These are phyloP conservation scores for Trichoderma pleuroti DNA, from an alignment of 2,329 filamentous ascomycete genomes.

Conservation along the genomic window DNA sequence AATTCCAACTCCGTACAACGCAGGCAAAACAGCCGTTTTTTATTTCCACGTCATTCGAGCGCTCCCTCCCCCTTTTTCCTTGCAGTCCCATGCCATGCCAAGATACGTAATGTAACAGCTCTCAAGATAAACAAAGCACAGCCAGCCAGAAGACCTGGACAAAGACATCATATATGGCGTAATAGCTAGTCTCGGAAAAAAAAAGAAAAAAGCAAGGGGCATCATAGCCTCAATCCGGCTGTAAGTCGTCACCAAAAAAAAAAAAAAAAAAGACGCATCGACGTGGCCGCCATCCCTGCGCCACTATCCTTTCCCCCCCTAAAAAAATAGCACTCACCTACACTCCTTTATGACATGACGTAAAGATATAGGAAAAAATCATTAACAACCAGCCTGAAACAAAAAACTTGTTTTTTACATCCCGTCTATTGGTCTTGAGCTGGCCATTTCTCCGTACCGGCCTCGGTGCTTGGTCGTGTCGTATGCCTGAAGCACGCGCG, in stretches of 20 bases:
- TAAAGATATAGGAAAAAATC: slow-evolving; percentile 1
- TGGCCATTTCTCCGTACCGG: slow-evolving; percentile 90
- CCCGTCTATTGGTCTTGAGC: slow-evolving; percentile 34
- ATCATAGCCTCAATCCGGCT: slow-evolving; percentile 10
- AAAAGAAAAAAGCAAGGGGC: neutral
- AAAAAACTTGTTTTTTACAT: slow-evolving; percentile 1
- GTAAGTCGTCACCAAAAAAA: neutral
- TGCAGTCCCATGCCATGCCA: neutral
- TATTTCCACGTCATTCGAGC: neutral
- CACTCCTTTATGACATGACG: slow-evolving; percentile 3
- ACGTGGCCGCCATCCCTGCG: neutral
- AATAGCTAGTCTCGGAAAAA: slow-evolving; percentile 1
- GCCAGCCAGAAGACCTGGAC: neutral
- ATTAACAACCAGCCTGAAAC: slow-evolving; percentile 14
- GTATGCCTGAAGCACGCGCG: slow-evolving; percentile 91
- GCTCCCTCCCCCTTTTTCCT: neutral
- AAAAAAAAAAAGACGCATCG: neutral
- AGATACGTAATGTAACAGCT: neutral
- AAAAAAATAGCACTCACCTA: neutral
- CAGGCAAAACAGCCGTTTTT: neutral
- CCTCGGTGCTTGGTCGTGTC: slow-evolving; percentile 92
- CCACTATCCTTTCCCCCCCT: neutral
- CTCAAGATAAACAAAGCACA: neutral
- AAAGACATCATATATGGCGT: slow-evolving; percentile 12
- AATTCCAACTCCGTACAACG: neutral